Base-by-base conservation (phyloP, 108 stramenopile species). In the Seminavis robusta region DNA sequence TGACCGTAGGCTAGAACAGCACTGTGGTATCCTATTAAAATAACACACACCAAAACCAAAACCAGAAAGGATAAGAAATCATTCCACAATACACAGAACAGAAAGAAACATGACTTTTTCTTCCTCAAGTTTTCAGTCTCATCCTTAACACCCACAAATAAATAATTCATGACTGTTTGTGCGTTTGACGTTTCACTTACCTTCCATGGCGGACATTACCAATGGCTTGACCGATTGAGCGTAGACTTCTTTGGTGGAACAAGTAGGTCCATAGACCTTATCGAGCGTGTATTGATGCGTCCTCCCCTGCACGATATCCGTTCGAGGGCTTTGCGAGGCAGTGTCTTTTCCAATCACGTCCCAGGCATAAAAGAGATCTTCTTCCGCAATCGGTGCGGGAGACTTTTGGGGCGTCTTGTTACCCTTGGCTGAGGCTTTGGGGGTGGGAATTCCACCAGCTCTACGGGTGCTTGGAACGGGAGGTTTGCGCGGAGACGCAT, bases 1-100 rank as follows among this genome's bases (percentile, higher is more conserved):
- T 93, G 91, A 15, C 97, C 97, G 61, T 96, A 96, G 7, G 94
- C 92, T 61, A 98, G 87, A 11, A 98, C 81, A 23, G 94, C 86
- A 25, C 83, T 84, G 68, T 98, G 94, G n/a, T n/a, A n/a, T n/a
- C n/a, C n/a, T n/a, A n/a, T n/a, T n/a, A n/a, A n/a, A n/a, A n/a
- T n/a, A n/a, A n/a, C n/a, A n/a, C n/a, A n/a, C n/a, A n/a, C n/a
- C n/a, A n/a, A n/a, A n/a, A n/a, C n/a, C n/a, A n/a, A n/a, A n/a
- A n/a, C n/a, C n/a, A n/a, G n/a, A n/a, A n/a, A n/a, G n/a, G n/a
- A n/a, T n/a, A n/a, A n/a, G n/a, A n/a, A n/a, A n/a, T n/a, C n/a
- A n/a, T n/a, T n/a, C n/a, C n/a, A n/a, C n/a, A n/a, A n/a, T n/a
- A n/a, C n/a, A n/a, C n/a, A n/a, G n/a, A n/a, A n/a, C n/a, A n/a